A percentile compares a stretch with the other conserved stretches of the same genome.
Evolutionary conservation across 73 alveolate species (phyloP).

Genomic region (Paramecium sonneborni): DNA sequence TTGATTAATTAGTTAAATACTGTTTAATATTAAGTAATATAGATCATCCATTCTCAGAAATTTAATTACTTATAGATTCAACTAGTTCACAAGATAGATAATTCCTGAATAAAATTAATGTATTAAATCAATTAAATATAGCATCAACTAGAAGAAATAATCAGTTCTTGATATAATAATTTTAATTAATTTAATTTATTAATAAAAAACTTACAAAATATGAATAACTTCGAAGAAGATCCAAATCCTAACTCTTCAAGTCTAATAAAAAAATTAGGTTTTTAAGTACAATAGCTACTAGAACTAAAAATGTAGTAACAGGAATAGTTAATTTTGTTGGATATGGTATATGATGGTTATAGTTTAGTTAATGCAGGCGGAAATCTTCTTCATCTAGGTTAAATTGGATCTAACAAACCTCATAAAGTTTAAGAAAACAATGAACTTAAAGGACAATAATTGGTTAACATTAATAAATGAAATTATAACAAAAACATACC

Average conservation of each 20-base stretch:
- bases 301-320: conserved; percentile 46
- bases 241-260: neutral
- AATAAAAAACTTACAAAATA: neutral
- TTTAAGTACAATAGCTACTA: neutral
- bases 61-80: conserved; percentile 7
- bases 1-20: neutral
- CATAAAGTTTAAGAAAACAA: neutral
- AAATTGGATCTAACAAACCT: neutral
- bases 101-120: neutral
- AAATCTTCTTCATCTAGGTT: neutral
- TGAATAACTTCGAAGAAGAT: neutral
- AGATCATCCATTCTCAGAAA: conserved; percentile 44
- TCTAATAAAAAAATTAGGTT: neutral
- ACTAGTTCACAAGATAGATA: conserved; percentile 27
- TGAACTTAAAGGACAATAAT: neutral
- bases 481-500: neutral
- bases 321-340: conserved; percentile 12
- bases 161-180: neutral
- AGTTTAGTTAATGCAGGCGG: neutral
- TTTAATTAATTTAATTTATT: neutral
- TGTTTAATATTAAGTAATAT: conserved; percentile 5
- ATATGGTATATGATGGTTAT: neutral
- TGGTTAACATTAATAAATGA: neutral
- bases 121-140: neutral
- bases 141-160: conserved; percentile 20